Evolutionary conservation across 305 asterid species (phyloP).

Genomic region (Solanum aculeatissimum): DNA sequence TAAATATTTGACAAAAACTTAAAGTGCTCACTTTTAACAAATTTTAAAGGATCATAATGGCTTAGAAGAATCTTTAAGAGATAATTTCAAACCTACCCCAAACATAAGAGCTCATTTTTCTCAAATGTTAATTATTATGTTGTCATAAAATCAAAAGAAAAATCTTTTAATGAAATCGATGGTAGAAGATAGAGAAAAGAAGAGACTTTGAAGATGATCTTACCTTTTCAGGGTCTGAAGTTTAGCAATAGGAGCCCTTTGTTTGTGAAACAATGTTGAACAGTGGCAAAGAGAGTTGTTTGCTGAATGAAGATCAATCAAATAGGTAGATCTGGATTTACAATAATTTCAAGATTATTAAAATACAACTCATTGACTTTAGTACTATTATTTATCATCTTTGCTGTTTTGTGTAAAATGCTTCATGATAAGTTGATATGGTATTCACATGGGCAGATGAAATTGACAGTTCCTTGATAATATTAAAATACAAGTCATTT

Average conservation of each 20-base stretch:
- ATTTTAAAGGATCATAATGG: not conserved
- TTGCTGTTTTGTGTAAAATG: no score
- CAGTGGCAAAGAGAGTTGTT: not conserved
- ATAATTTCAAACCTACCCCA: constrained; percentile 15
- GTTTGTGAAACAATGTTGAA: not conserved
- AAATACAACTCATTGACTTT: not conserved
- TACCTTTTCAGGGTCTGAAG: not conserved
- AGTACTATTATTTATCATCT: not conserved
- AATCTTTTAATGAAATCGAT: not conserved
- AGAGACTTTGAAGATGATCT: not conserved
- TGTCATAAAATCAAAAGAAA: no score
- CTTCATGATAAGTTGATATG: no score
- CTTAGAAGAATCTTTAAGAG: not conserved
- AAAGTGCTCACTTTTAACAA: not conserved
- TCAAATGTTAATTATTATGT: no score
- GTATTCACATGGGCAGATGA: not conserved
- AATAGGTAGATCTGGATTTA: not conserved
- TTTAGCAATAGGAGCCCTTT: not conserved
- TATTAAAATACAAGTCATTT: no score
- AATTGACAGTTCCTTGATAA: no score
- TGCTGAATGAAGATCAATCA: not conserved
- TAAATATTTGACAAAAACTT: not conserved
- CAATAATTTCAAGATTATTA: not conserved
- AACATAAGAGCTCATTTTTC: no score
- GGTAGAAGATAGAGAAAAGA: not conserved